Evolutionary conservation across 192 early-diverging fungal species (phyloP), one percentile per base, ranked within the genome.

Genomic region (Physocladia obscura): DNA sequence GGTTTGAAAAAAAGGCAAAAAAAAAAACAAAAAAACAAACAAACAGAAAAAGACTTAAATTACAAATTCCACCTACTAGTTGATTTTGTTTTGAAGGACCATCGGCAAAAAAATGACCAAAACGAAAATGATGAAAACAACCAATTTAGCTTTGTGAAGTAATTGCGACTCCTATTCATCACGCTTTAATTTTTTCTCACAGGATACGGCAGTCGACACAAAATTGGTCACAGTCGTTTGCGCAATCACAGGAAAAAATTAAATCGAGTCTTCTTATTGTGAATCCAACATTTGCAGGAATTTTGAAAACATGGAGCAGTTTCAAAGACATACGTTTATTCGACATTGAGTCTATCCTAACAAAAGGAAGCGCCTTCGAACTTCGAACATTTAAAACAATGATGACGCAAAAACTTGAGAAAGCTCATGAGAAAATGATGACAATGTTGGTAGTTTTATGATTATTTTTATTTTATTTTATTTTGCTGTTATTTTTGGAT

Each of bases 1-100:
- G 82, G 82, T 84, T 54, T 32, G 56, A 44, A 44, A 13, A 4
- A 67, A 24, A 22, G 8, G 34, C 39, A 34, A 69, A 68, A n/a
- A 62, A 29, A 26, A 2, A 26, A 62, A 21, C 4, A 49, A 52
- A 62, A 49, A 39, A 69, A n/a, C n/a, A n/a, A n/a, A n/a, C n/a
- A n/a, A n/a, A n/a, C n/a, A n/a, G n/a, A n/a, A n/a, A n/a, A n/a
- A n/a, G n/a, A n/a, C n/a, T n/a, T n/a, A n/a, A n/a, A n/a, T n/a
- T n/a, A n/a, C n/a, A n/a, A n/a, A n/a, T n/a, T 26, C 17, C 57
- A 26, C n/a, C n/a, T 47, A 21, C 24, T 62, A 83, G 86, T 88
- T 19, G 86, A 88, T 61, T 88, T 88, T 73, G 86, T 88, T n/a
- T 60, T 88, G 4, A 87, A 84, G 50, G 82, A 88, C 57, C 86